Percentiles rank a stretch among this genome's conserved stretches.
Evolutionary conservation across 192 early-diverging fungal genomes (phyloP).

Genomic region (Spizellomyces punctatus): DNA sequence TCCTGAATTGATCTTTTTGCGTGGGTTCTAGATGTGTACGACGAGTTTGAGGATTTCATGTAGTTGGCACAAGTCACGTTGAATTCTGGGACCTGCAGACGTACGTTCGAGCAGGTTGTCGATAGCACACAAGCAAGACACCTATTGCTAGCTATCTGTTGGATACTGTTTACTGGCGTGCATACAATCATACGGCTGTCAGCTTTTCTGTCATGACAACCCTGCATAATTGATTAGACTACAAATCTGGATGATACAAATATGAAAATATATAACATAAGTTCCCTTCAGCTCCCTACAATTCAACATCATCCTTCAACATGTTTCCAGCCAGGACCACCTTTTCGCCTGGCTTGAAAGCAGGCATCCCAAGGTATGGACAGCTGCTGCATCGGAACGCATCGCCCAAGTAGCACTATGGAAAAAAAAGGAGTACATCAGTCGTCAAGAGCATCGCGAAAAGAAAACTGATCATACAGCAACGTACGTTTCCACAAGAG

Average conservation of each 20-base stretch:
- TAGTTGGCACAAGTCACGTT: slow-evolving; percentile 2
- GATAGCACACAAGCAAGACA: too few relatives aligned
- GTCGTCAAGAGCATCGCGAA: not conserved
- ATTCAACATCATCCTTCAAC: slow-evolving; percentile 66
- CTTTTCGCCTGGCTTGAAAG: slow-evolving; percentile 94
- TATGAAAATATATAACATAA: too few relatives aligned
- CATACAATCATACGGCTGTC: too few relatives aligned
- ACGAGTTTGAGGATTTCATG: slow-evolving; percentile 53
- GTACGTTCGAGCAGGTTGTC: too few relatives aligned
- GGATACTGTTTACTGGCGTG: too few relatives aligned
- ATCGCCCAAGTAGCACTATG: slow-evolving; percentile 88
- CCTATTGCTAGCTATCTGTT: too few relatives aligned
- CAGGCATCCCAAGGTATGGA: slow-evolving; percentile 96
- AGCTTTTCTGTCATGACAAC: too few relatives aligned
- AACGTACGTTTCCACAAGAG: slow-evolving; percentile 64
- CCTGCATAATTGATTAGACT: too few relatives aligned
- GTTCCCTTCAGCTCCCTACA: not conserved
- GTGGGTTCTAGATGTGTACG: slow-evolving; percentile 9
- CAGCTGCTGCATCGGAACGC: slow-evolving; percentile 96
- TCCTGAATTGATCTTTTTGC: not conserved
- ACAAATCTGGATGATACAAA: too few relatives aligned
- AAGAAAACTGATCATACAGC: slow-evolving; percentile 36
- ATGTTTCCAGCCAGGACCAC: slow-evolving; percentile 81
- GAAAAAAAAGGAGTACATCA: not conserved
- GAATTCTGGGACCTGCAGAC: too few relatives aligned